These are phyloP conservation scores for Talaromyces nanjingensis DNA, from an alignment of 495 filamentous ascomycete species.

Conservation along the genomic window DNA sequence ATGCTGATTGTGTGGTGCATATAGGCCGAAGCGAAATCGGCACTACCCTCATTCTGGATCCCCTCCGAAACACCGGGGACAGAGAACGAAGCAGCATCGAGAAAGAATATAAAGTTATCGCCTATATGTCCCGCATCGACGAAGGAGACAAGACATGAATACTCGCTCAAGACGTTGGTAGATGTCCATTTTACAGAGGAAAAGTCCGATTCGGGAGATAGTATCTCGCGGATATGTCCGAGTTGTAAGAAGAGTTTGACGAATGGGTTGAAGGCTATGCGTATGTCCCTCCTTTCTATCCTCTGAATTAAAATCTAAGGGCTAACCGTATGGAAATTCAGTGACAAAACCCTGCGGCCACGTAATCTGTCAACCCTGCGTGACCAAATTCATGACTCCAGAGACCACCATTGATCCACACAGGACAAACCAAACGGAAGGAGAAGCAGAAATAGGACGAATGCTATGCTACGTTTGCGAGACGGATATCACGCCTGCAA, in stretches of 20 bases:
- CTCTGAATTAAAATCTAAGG: not conserved
- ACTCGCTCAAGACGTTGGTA: conserved; percentile 77
- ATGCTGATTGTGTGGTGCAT: not conserved
- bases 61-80: conserved; percentile 71
- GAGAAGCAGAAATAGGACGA: conserved; percentile 33
- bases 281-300: conserved; percentile 27
- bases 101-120: conserved; percentile 58
- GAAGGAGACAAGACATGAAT: conserved; percentile 61
- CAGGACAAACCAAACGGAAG: conserved; percentile 40
- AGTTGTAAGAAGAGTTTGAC: conserved; percentile 79
- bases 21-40: conserved; percentile 50
- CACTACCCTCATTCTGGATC: conserved; percentile 91
- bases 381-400: conserved; percentile 76
- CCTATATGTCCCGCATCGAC: conserved; percentile 77
- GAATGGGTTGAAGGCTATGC: conserved; percentile 76
- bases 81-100: conserved; percentile 41
- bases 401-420: conserved; percentile 59
- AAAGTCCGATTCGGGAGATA: conserved; percentile 43
- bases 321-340: not conserved
- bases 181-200: conserved; percentile 76
- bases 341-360: conserved; percentile 85
- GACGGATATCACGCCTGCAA: conserved; percentile 51
- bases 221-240: conserved; percentile 64
- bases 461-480: conserved; percentile 86
- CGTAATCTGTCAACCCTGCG: conserved; percentile 84